Base-by-base conservation (phyloP, 306 rosid species). In the Medicago arabica region DNA sequence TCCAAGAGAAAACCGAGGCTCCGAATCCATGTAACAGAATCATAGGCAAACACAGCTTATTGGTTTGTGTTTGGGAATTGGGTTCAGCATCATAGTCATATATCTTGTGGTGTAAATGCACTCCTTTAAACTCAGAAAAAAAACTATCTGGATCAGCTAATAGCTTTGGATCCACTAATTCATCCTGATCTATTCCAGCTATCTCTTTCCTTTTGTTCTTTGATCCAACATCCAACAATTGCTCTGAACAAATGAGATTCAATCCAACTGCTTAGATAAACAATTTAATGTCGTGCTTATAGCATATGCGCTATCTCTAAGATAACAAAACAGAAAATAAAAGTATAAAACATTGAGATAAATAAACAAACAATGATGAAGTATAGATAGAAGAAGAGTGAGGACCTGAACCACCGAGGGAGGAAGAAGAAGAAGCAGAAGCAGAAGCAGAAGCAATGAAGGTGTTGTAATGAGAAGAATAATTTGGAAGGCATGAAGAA, bases 1-100 rank as follows among this genome's bases (percentile, higher is more conserved):
- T 86, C 97, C 97, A 94, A 25, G 97, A 94, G 87, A 87, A 92
- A 86, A 90, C 80, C 1, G 98, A 94, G 58, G 98, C 97, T 41
- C 97, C 98, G 79, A 94, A 92, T 7, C 98, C 98, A 80, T 90
- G 98, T 9, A 91, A 86, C 59, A 94, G 83, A 81, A 94, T 78
- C 93, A 94, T 84, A 18, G 97, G 94, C 77, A 85, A 74, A 31
- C 87, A 81, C 53, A 87, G 54, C 68, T 80, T 84, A 77, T 79
- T 76, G 82, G 59, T 67, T 58, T 76, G 73, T 23, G 79, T 25
- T 71, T 81, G 77, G 19, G 87, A 58, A 58, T 2, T 23, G 9
- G 64, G 67, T 76, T 89, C 89, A 44, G 81, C 79, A 34, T 90
- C 92, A 72, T 57, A 85, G 18, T 90, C 92, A 72, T 57, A 85